Evolutionary conservation across 805 yeast species (phyloP).

Genomic region (Saturnispora gosingensis): DNA sequence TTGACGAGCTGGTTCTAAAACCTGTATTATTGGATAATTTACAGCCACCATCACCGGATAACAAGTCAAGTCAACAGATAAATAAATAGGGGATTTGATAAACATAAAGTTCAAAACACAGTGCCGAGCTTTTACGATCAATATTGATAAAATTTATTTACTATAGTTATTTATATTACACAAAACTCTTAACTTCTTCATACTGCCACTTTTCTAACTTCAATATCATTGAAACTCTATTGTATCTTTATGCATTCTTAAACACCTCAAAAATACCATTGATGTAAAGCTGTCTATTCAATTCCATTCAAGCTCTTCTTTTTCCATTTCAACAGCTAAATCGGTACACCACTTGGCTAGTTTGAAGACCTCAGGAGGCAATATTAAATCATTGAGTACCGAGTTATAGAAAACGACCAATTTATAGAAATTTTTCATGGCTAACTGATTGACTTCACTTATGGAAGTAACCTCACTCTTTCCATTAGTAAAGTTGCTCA

Average conservation of each 20-base stretch:
- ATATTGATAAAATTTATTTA: background rate
- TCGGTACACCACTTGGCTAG: conserved; percentile 69
- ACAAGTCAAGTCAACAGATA: background rate
- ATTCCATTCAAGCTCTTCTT: conserved; percentile 18
- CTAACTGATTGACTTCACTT: conserved; percentile 50
- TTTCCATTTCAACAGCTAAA: conserved; percentile 44
- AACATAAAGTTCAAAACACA: background rate
- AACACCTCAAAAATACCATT: background rate
- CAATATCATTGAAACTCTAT: background rate
- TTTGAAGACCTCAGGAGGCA: conserved; percentile 54
- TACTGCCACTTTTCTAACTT: background rate
- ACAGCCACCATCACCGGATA: background rate
- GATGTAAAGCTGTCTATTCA: background rate
- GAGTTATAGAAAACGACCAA: conserved; percentile 56
- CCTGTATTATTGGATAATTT: conserved; percentile 74
- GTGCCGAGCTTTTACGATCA: background rate
- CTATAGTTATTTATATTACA: background rate
- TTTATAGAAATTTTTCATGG: conserved; percentile 55
- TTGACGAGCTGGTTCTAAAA: conserved; percentile 88
- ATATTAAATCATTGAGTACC: conserved; percentile 52
- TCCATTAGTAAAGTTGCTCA: conserved; percentile 29
- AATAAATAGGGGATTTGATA: background rate
- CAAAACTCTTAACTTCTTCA: background rate
- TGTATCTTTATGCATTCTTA: background rate
- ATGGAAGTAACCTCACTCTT: conserved; percentile 20